phyloP scores from a whole-genome alignment of 805 yeast genomes.

The Kodamaea kaohsiungensis region DNA sequence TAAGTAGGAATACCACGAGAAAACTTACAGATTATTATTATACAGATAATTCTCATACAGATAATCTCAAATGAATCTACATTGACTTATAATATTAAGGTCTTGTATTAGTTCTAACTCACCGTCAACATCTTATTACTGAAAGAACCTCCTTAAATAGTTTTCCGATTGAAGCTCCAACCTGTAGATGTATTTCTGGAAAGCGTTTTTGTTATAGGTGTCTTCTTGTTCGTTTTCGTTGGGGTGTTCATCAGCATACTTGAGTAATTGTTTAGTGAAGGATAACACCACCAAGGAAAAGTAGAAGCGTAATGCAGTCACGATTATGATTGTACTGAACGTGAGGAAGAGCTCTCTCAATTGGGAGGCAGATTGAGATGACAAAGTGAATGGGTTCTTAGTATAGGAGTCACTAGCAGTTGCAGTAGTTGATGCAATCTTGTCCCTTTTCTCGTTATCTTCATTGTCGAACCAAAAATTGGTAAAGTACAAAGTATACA shows the following conservation, averaged over 20 bases:
- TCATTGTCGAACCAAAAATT: constrained; percentile 69
- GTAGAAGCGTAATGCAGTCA: constrained; percentile 55
- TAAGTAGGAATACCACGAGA: no score
- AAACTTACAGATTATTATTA: no score
- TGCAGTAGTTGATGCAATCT: constrained; percentile 3
- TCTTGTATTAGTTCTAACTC: background rate
- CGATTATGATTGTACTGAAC: constrained; percentile 47
- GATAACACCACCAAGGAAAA: constrained; percentile 60
- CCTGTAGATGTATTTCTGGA: constrained; percentile 6
- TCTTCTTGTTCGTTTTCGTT: constrained; percentile 13
- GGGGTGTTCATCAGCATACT: constrained; percentile 27
- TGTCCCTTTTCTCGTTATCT: constrained; percentile 22
- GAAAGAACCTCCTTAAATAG: constrained; percentile 2
- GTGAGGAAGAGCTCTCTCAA: constrained; percentile 57
- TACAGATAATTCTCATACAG: background rate
- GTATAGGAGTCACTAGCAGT: constrained; percentile 22
- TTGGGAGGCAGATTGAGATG: constrained; percentile 66
- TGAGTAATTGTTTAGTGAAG: constrained; percentile 57
- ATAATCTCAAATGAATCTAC: background rate
- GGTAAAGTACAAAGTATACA: constrained; percentile 74
- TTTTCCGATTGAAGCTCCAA: constrained; percentile 7
- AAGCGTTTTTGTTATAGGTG: background rate
- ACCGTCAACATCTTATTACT: background rate
- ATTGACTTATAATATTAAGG: background rate
- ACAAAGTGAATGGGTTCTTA: constrained; percentile 14